Conservation (phyloP, 2,329 filamentous ascomycete genomes). For the Fusarium xylarioides region DNA sequence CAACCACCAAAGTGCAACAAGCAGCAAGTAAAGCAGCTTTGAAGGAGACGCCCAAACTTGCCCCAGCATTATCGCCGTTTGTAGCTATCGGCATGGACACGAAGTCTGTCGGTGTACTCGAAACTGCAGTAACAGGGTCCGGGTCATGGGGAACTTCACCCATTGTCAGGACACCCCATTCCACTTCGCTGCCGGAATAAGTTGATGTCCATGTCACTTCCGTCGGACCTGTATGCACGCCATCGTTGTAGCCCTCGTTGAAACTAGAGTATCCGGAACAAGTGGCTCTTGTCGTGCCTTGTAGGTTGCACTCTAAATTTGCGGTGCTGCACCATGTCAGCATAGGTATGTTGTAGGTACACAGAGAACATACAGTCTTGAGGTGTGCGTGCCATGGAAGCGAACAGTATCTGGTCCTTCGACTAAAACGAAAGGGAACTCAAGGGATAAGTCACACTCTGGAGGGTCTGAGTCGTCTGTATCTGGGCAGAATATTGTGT, state of each 20-base stretch:
- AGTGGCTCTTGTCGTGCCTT: constrained; percentile 54
- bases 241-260: constrained; percentile 50
- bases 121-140: constrained; percentile 39
- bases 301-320: constrained; percentile 54
- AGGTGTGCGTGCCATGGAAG: constrained; percentile 55
- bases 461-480: constrained; percentile 51
- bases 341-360: background rate
- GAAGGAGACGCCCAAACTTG: background rate
- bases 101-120: constrained; percentile 26
- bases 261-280: constrained; percentile 61
- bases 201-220: constrained; percentile 57
- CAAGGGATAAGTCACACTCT: constrained; percentile 55
- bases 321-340: constrained; percentile 50
- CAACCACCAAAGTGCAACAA: constrained; percentile 1
- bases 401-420: constrained; percentile 56
- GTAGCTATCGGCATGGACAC: constrained; percentile 31
- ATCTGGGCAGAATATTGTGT: constrained; percentile 59
- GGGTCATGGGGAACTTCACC: constrained; percentile 48
- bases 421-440: constrained; percentile 58
- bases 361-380: constrained; percentile 50
- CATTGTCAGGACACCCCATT: constrained; percentile 57
- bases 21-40: constrained; percentile 1
- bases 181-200: constrained; percentile 52
- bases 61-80: constrained; percentile 8
- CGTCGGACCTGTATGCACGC: constrained; percentile 53